A percentile compares a stretch with the other conserved stretches of the same genome.
phyloP scores from a whole-genome alignment of 1,139 yeast genomes.

The Candida anutae region DNA sequence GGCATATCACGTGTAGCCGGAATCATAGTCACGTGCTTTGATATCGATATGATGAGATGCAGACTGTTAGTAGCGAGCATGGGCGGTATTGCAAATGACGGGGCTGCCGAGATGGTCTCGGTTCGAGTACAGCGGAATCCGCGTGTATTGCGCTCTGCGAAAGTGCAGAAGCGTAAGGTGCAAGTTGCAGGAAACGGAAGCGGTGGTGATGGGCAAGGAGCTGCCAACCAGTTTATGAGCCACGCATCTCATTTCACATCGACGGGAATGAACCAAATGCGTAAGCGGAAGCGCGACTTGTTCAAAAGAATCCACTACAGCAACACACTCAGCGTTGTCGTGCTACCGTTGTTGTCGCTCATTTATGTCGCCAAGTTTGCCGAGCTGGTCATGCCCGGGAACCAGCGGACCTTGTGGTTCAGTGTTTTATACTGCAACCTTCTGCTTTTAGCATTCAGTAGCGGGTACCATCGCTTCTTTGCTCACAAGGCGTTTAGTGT shows the following conservation, averaged over 20 bases:
- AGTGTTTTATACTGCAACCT: conserved; percentile 29
- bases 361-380: conserved; percentile 9
- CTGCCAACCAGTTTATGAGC: conserved; percentile 9
- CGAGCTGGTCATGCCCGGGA: conserved; percentile 13
- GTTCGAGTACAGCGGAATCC: no score
- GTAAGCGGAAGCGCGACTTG: conserved; percentile 16
- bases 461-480: conserved; percentile 62
- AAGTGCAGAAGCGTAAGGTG: conserved; percentile 15
- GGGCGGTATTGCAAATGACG: no score
- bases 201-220: not conserved
- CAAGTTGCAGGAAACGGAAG: conserved; percentile 3
- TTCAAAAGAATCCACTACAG: conserved; percentile 17
- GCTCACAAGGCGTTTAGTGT: conserved; percentile 51
- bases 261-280: conserved; percentile 13
- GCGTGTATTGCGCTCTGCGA: no score
- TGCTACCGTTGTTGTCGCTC: conserved; percentile 14
- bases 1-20: not conserved
- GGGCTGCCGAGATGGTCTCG: no score
- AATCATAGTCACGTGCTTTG: no score
- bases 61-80: no score
- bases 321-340: conserved; percentile 12
- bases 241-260: conserved; percentile 18
- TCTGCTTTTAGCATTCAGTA: conserved; percentile 36
- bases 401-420: conserved; percentile 22
- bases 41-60: no score